Base-by-base conservation (phyloP, 805 yeast species). In the Sporopachydermia lactativora region DNA sequence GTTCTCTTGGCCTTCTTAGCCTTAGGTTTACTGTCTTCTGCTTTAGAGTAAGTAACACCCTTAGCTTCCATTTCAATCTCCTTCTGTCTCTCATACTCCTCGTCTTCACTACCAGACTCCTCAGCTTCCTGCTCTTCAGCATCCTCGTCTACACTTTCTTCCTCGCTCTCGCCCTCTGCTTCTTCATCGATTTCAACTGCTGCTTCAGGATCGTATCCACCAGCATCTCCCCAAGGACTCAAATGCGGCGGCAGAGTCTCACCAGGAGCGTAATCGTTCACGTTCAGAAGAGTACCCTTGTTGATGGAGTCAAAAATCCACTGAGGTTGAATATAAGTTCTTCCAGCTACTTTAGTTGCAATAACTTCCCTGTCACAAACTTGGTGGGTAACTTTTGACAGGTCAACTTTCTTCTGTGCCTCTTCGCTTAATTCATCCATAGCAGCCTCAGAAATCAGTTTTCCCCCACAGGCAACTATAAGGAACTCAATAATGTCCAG, bases 161-260 rank as follows among this genome's bases (percentile, higher is more conserved):
- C 70, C 15, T 58, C 74, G 13, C 57, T 70, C 3, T 52, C 68
- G 5, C 58, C 73, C 2, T 52, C 70, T 6, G 52, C 73, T 2
- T 55, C 71, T 8, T 59, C 73, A 14, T 39, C 60, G 4, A 52
- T 61, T 24, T 52, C 69, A 11, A 58, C 52, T 19, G 60, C 60
- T 19, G 73, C 80, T 43, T 70, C 76, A 52, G 98, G 97, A 60
- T 89, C 76, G 63, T 92, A 92, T 41, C 78, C 80, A 51, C 81
- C 85, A 38, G 88, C 73, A 64, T 92, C 98, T 51, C 97, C 97
- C 97, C 98, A 92, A 66, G 98, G 98, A 40, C 95, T 83, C 53
- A 92, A 68, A 61, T 92, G 98, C 31, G 98, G 96, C 37, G 98
- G 98, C 48, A 92, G 68, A 3, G 84, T 66, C 63, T 89, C 96